A percentile compares a stretch with the other conserved stretches of the same genome.
phyloP scores from a whole-genome alignment of 139 green algal genomes.

The Dunaliella primolecta region DNA sequence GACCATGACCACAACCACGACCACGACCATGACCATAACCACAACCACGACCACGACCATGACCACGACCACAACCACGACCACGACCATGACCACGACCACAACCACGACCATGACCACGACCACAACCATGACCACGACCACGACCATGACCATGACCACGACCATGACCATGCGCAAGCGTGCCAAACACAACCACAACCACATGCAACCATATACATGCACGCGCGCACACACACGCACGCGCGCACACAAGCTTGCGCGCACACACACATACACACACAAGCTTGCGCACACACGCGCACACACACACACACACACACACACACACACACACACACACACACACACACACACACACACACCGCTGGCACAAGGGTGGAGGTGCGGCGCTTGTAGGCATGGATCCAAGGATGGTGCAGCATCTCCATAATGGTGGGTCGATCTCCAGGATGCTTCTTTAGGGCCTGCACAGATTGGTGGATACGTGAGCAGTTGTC shows the following conservation, averaged over 20 bases:
- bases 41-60: too few species aligned
- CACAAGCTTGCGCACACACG: not conserved
- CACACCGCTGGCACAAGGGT: not conserved
- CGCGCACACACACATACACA: not conserved
- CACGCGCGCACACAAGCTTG: not conserved
- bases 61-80: too few species aligned
- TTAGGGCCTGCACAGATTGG: constrained; percentile 47
- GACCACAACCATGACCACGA: too few species aligned
- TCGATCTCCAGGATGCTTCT: constrained; percentile 53
- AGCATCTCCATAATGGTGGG: constrained; percentile 61
- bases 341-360: not conserved
- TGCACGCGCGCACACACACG: not conserved
- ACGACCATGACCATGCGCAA: too few species aligned
- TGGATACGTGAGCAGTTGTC: not conserved
- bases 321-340: not conserved
- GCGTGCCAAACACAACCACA: too few species aligned
- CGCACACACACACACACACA: not conserved
- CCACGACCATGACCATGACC: too few species aligned
- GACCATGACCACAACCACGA: too few species aligned
- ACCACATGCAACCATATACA: not conserved
- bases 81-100: too few species aligned
- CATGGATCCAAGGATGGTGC: constrained; percentile 55
- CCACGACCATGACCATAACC: too few species aligned
- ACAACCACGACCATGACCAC: too few species aligned
- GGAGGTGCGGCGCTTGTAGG: constrained; percentile 36